Conservation (phyloP, 768 basidiomycete genomes). For the Fibroporia radiculosa region DNA sequence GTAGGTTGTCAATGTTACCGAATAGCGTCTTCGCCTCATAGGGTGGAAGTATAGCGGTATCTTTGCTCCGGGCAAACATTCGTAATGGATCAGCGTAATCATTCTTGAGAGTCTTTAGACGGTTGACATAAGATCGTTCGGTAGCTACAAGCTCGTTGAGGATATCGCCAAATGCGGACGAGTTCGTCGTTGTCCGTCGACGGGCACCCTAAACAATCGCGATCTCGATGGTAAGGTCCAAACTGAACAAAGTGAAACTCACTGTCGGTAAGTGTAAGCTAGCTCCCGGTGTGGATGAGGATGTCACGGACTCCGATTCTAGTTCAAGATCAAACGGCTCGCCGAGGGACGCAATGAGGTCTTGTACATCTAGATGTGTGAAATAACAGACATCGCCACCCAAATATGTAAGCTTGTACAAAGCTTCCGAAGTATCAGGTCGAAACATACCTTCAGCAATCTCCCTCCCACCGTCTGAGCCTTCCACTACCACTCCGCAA, state of each 20-base stretch:
- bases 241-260: slow-evolving; percentile 7
- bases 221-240: neutral
- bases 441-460: slow-evolving; percentile 50
- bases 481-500: slow-evolving; percentile 86
- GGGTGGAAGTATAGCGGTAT: slow-evolving; percentile 77
- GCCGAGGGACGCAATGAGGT: slow-evolving; percentile 71
- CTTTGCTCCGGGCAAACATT: slow-evolving; percentile 74
- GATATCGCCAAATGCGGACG: slow-evolving; percentile 60
- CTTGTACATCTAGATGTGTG: slow-evolving; percentile 55
- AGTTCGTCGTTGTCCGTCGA: slow-evolving; percentile 54
- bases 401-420: neutral
- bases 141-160: slow-evolving; percentile 85
- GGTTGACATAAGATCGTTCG: slow-evolving; percentile 82
- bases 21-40: slow-evolving; percentile 94
- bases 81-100: slow-evolving; percentile 91
- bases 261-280: slow-evolving; percentile 22
- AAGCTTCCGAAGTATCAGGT: neutral
- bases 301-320: slow-evolving; percentile 37
- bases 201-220: slow-evolving; percentile 25
- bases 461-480: slow-evolving; percentile 60
- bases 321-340: slow-evolving; percentile 49
- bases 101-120: slow-evolving; percentile 73
- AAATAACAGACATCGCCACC: neutral
- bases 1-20: slow-evolving; percentile 84
- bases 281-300: slow-evolving; percentile 29